Percentiles rank a stretch among this genome's conserved stretches.
phyloP scores from a whole-genome alignment of 441 rosid genomes.

The Populus hybrid region DNA sequence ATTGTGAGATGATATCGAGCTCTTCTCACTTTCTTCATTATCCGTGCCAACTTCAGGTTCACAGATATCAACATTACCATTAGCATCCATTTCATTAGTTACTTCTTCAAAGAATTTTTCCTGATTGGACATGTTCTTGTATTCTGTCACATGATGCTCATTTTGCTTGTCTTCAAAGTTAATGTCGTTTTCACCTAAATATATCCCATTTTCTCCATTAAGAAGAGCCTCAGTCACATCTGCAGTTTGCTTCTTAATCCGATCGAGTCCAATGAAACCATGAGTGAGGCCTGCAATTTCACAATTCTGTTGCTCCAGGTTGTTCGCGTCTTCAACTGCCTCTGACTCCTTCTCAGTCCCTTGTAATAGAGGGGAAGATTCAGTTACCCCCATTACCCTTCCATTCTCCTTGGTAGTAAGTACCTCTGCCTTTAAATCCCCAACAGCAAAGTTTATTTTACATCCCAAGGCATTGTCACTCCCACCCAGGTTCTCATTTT shows the following conservation, averaged over 20 bases:
- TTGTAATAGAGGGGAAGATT: constrained; percentile 31
- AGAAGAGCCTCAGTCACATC: constrained; percentile 18
- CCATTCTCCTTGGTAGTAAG: constrained; percentile 28
- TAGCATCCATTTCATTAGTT: constrained; percentile 37
- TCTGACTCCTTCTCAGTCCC: constrained; percentile 40
- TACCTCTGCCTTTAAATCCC: constrained; percentile 24
- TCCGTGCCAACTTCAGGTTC: constrained; percentile 8
- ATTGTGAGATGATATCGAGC: constrained; percentile 15
- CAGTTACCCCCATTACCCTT: constrained; percentile 24
- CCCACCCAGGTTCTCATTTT: constrained; percentile 17
- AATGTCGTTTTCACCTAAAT: constrained; percentile 28
- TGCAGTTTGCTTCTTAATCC: constrained; percentile 30
- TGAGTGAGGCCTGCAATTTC: constrained; percentile 38
- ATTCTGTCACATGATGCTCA: constrained; percentile 30
- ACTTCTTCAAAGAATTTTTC: constrained; percentile 42
- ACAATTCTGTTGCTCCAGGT: constrained; percentile 33
- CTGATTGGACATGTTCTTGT: constrained; percentile 24
- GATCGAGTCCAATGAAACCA: constrained; percentile 31
- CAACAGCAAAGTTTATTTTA: constrained; percentile 26
- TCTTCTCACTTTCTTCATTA: constrained; percentile 18
- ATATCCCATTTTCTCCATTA: constrained; percentile 23
- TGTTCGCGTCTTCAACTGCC: constrained; percentile 36
- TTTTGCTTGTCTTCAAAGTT: constrained; percentile 33
- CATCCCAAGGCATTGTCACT: constrained; percentile 26
- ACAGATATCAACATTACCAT: constrained; percentile 29